Evolutionary conservation across 2,329 filamentous ascomycete genomes (phyloP), one percentile per base, ranked within the genome.

Genomic region (Fusarium brachygibbosum): DNA sequence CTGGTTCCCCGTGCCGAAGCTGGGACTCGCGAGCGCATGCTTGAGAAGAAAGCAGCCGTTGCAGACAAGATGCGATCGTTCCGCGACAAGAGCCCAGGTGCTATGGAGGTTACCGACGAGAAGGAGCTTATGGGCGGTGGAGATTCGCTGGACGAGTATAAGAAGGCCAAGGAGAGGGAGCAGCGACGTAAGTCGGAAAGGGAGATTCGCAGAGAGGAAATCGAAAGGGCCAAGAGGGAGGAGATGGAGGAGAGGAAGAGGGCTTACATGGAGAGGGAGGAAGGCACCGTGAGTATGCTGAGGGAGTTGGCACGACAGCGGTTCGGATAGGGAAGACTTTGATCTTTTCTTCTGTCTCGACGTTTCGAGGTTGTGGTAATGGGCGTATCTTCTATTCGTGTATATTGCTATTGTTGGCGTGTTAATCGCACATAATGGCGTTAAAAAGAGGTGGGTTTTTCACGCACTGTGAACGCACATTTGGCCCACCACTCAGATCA

Each of bases 221-320:
- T 93, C 59, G 81, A 91, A 65, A 82, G 93, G 75, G 93, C 93
- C 13, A 88, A 88, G 75, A 85, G 86, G 63, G 93, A 89, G 46
- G 94, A 98, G 84, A 85, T 94, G 71, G 93, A 97, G 76, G 92
- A 94, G 82, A 86, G 89, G 72, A 76, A 94, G 52, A 83, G 85
- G 72, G 88, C 87, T 69, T 90, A 93, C 79, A 85, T 87, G 74
- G 87, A 88, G 74, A 92, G 93, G 79, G 95, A 98, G 80, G 90
- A 94, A 68, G 89, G 88, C 75, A 97, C 93, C 2, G 93, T 98
- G 84, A 88, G 88, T 49, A 94, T 93, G 85, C 76, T 98, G 75
- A 91, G 86, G 80, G 88, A 90, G 73, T 80, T 98, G 80, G 95
- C 94, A 17, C 91, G 86, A 80, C 88, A 93, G 81, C 86, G 92